Conservation (phyloP, 768 basidiomycete species). For the Suillus plorans region DNA sequence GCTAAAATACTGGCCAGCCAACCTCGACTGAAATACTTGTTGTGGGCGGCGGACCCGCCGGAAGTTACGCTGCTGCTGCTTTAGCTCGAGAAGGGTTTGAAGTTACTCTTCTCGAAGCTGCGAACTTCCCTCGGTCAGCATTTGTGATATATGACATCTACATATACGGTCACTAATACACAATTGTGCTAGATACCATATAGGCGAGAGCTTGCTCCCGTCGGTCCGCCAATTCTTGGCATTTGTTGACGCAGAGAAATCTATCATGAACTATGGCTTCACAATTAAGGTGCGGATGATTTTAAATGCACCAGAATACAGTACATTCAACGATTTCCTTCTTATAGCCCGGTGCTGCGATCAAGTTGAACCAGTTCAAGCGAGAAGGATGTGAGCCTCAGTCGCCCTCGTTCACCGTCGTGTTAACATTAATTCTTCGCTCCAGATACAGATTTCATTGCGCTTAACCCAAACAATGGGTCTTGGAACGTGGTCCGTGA, state of each 20-base stretch:
- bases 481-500: constrained; percentile 60
- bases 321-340: neutral
- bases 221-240: constrained; percentile 57
- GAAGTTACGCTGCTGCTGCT: constrained; percentile 55
- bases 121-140: constrained; percentile 50
- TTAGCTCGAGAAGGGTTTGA: constrained; percentile 28
- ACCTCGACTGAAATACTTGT: constrained; percentile 17
- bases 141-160: constrained; percentile 44
- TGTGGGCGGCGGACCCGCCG: constrained; percentile 50
- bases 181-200: constrained; percentile 43
- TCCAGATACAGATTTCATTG: constrained; percentile 60
- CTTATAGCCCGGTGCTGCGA: constrained; percentile 55
- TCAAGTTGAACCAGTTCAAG: constrained; percentile 65
- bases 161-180: neutral
- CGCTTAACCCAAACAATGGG: constrained; percentile 52
- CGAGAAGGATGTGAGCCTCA: constrained; percentile 55
- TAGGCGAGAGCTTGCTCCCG: constrained; percentile 62
- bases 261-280: constrained; percentile 50
- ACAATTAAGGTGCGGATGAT: constrained; percentile 39
- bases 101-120: constrained; percentile 53
- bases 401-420: neutral
- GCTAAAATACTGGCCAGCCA: constrained; percentile 4
- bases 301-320: neutral
- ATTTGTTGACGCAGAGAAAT: constrained; percentile 57
- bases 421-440: neutral